These are phyloP conservation scores for Alternaria hordeiaustralica DNA, from an alignment of 2,329 filamentous ascomycete species.

Conservation along the genomic window DNA sequence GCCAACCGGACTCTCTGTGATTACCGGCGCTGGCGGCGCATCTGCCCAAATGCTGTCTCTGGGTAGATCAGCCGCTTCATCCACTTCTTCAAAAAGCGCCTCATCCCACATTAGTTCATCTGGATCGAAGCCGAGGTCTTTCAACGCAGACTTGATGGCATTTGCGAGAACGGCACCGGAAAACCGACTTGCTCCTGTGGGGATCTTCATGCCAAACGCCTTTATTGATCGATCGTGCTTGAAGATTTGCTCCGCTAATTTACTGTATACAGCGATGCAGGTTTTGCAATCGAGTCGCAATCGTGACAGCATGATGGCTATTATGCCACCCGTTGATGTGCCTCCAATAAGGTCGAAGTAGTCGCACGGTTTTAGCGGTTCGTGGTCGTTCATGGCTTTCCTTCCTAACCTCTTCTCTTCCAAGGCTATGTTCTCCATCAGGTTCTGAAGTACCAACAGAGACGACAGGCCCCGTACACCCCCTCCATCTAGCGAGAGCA, in stretches of 20 bases:
- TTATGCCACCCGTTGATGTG: constrained; percentile 51
- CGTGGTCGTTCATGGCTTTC: constrained; percentile 33
- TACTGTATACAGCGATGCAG: constrained; percentile 48
- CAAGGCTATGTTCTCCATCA: constrained; percentile 48
- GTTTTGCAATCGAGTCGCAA: constrained; percentile 46
- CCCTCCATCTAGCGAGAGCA: constrained; percentile 48
- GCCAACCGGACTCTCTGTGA: constrained; percentile 38
- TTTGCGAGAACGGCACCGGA: constrained; percentile 46
- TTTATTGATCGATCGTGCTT: constrained; percentile 47
- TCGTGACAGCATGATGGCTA: constrained; percentile 49
- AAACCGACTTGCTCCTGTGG: constrained; percentile 45
- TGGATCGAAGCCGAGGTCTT: constrained; percentile 41
- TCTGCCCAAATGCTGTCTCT: constrained; percentile 47
- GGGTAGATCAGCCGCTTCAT: constrained; percentile 30
- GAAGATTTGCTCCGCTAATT: constrained; percentile 48
- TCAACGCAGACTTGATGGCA: constrained; percentile 45
- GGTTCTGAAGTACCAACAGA: constrained; percentile 47
- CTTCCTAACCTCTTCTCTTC: constrained; percentile 48
- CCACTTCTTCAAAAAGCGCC: constrained; percentile 47
- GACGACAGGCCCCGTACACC: constrained; percentile 49
- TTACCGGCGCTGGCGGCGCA: constrained; percentile 19
- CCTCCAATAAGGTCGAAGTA: constrained; percentile 52
- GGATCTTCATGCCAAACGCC: constrained; percentile 45
- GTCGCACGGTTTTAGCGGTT: constrained; percentile 46
- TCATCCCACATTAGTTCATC: constrained; percentile 52